phyloP scores from a whole-genome alignment of 257 asterid species.

The Gentiana dahurica region DNA sequence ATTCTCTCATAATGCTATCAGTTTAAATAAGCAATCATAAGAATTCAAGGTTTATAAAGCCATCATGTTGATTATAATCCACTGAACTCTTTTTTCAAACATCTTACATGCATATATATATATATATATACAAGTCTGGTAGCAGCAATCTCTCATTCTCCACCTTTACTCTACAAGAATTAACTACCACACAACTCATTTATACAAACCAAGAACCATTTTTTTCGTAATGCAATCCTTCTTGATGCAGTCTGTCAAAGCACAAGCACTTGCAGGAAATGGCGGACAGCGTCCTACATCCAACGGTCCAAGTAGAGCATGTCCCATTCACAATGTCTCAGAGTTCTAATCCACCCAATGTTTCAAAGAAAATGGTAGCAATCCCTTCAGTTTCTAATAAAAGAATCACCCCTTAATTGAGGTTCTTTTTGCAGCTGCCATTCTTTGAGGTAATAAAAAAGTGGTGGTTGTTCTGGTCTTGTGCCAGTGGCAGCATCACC shows the following conservation, averaged over 20 bases:
- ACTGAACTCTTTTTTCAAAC: too few relatives aligned
- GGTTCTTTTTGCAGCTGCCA: conserved; percentile 46
- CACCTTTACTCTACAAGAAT: neutral
- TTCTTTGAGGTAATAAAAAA: conserved; percentile 62
- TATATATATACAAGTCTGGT: too few relatives aligned
- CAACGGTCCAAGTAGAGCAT: too few relatives aligned
- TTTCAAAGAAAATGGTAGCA: neutral
- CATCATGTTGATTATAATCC: too few relatives aligned
- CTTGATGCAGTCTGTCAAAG: conserved; percentile 2
- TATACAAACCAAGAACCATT: neutral
- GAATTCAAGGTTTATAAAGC: too few relatives aligned
- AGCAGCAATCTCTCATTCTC: neutral
- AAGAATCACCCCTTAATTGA: conserved; percentile 48
- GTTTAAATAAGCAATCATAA: too few relatives aligned
- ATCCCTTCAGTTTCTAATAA: conserved; percentile 39
- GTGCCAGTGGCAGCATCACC: conserved; percentile 44
- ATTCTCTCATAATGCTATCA: too few relatives aligned
- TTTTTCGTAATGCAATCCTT: neutral
- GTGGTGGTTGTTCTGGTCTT: conserved; percentile 43
- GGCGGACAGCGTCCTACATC: too few relatives aligned
- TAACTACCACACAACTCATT: neutral
- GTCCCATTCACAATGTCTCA: too few relatives aligned
- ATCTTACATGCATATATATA: too few relatives aligned
- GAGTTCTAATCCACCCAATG: too few relatives aligned
- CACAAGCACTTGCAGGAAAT: neutral